Conservation (phyloP, 306 rosid genomes). For the Glycine tomentella region DNA sequence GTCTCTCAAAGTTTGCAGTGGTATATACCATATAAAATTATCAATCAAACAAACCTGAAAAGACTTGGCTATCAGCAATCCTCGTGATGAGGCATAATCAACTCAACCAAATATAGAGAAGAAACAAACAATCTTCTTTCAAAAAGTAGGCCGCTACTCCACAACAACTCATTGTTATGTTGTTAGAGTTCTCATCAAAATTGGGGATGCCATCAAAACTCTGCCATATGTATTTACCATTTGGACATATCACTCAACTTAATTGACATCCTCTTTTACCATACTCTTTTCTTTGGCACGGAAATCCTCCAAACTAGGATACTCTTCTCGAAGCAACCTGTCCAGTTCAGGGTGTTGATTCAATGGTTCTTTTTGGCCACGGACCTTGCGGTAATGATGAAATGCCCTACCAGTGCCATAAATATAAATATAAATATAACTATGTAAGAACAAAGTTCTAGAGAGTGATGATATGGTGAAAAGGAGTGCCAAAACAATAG, state of each 20-base stretch:
- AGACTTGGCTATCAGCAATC: constrained; percentile 62
- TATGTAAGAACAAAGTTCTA: constrained; percentile 29
- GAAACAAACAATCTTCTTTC: constrained; percentile 61
- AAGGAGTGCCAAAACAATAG: constrained; percentile 2
- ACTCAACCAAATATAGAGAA: constrained; percentile 48
- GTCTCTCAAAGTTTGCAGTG: constrained; percentile 61
- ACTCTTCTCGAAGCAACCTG: constrained; percentile 78
- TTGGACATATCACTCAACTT: constrained; percentile 45
- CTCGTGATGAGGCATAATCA: constrained; percentile 52
- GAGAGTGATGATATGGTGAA: constrained; percentile 17
- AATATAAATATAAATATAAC: not conserved
- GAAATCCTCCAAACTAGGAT: constrained; percentile 80
- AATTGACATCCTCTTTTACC: constrained; percentile 52
- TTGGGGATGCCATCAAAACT: constrained; percentile 55
- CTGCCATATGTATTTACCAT: constrained; percentile 45
- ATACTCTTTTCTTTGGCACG: constrained; percentile 74
- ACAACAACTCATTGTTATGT: constrained; percentile 52
- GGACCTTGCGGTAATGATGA: constrained; percentile 75
- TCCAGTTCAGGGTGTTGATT: constrained; percentile 79
- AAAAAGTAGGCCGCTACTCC: constrained; percentile 56
- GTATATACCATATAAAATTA: constrained; percentile 45
- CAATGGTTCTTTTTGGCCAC: constrained; percentile 62
- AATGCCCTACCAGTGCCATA: constrained; percentile 89
- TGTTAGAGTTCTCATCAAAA: constrained; percentile 65
- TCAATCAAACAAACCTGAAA: constrained; percentile 55